Percentiles rank a stretch among this genome's conserved stretches.
Conservation (phyloP, 768 basidiomycete species). For the Pulveroboletus frians region DNA sequence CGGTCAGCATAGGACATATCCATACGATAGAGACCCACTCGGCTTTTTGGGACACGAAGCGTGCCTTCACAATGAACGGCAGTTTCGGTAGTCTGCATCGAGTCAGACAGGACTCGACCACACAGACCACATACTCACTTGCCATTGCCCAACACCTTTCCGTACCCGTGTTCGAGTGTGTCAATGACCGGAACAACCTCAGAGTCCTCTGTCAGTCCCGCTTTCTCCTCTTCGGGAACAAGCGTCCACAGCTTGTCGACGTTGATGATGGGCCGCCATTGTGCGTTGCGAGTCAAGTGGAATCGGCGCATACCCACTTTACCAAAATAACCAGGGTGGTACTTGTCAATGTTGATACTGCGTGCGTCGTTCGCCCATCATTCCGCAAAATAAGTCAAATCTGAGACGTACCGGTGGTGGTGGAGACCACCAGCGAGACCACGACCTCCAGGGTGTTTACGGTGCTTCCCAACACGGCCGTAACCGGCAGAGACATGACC, state of each 20-base stretch:
- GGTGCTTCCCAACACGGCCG: conserved; percentile 99
- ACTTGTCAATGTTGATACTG: conserved; percentile 97
- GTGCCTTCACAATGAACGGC: conserved; percentile 98
- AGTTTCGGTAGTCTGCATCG: conserved; percentile 67
- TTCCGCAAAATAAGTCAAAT: background rate
- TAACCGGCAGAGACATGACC: conserved; percentile 99
- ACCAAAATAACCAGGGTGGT: conserved; percentile 99
- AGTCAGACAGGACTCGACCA: background rate
- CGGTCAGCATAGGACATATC: conserved; percentile 17
- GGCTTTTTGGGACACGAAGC: conserved; percentile 85
- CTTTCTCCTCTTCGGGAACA: conserved; percentile 80
- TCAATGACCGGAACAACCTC: conserved; percentile 95
- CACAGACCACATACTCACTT: conserved; percentile 42
- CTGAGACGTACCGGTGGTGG: conserved; percentile 82
- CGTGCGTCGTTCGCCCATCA: background rate
- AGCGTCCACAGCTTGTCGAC: conserved; percentile 96
- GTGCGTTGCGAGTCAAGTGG: conserved; percentile 87
- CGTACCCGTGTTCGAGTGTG: conserved; percentile 76
- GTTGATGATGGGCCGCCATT: conserved; percentile 96
- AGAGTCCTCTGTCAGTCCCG: conserved; percentile 64
- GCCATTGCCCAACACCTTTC: conserved; percentile 95
- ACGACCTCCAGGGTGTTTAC: conserved; percentile 99
- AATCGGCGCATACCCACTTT: conserved; percentile 99
- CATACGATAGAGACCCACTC: conserved; percentile 45
- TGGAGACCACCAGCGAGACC: conserved; percentile 99